phyloP scores from a whole-genome alignment of 176 grass and related monocot genomes.

The Chrysopogon serrulatus region DNA sequence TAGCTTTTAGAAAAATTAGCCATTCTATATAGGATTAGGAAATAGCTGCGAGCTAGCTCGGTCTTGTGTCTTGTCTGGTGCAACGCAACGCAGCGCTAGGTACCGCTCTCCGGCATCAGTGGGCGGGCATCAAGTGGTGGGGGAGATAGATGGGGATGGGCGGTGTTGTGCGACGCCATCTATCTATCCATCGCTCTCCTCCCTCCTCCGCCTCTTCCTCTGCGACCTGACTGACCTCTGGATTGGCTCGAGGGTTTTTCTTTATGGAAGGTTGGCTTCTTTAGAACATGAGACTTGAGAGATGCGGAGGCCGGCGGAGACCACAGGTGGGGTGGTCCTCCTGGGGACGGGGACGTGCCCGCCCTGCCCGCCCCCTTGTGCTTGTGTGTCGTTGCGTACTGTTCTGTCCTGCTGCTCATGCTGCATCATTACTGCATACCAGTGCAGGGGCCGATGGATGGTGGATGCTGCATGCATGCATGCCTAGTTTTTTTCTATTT shows the following conservation, averaged over 20 bases:
- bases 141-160: conserved; percentile 22
- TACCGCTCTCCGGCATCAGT: conserved; percentile 32
- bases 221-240: conserved; percentile 30
- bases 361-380: not conserved
- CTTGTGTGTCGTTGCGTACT: conserved; percentile 14
- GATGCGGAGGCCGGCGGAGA: conserved; percentile 2
- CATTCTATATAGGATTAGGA: not conserved
- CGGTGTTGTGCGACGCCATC: conserved; percentile 25
- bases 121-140: conserved; percentile 41
- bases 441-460: conserved; percentile 6
- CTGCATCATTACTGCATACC: conserved; percentile 35
- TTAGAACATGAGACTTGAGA: conserved; percentile 60
- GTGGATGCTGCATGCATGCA: conserved; percentile 6
- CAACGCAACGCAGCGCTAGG: not conserved
- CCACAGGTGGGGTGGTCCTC: conserved; percentile 35
- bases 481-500: conserved; percentile 29
- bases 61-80: conserved; percentile 29
- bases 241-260: conserved; percentile 26
- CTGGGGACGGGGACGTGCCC: conserved; percentile 48
- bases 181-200: conserved; percentile 30
- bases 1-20: not conserved
- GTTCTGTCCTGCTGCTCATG: not conserved
- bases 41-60: not conserved
- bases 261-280: conserved; percentile 54
- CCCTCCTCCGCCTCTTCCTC: not conserved